Base-by-base conservation (phyloP, 2,329 filamentous ascomycete genomes). In the Epichloe uncinata region DNA sequence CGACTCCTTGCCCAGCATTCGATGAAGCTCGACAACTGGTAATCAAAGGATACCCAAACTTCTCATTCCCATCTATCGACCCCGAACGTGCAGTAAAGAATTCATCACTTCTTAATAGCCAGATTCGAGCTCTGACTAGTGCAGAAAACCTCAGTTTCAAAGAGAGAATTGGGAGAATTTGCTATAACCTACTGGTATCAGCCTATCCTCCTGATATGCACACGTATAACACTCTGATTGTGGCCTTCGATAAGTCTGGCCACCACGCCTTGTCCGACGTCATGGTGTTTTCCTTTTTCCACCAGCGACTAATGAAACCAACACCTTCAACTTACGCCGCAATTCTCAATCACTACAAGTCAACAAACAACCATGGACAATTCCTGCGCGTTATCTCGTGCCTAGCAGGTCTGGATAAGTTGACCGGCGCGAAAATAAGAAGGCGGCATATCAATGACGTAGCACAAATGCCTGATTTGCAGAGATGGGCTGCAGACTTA, bases 201-300 rank as follows among this genome's bases (percentile, higher is more conserved):
- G 63, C 73, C 2, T 69, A 77, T 16, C 76, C 80, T 0, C 84
- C 85, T 0, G 78, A 78, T 53, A 74, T 85, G 37, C 72, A 80
- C 55, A 87, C 82, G 3, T 87, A 82, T 67, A 89, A 89, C 59
- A 73, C 75, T 12, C 71, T 93, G 26, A 74, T 91, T 3, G 63
- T 77, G n/a, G 77, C 78, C n/a, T 80, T 91, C 47, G 72, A 75
- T 48, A 69, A 71, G 34, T 61, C 73, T 5, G 68, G 72, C 26
- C 67, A 73, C 48, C 68, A 73, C 50, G 64, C 68, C 37, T 65
- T 83, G 16, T 72, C 76, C 4, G 69, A 78, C 37, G 58, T 69
- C n/a, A 69, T 83, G 36, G 68, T 79, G 18, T 63, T 75, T 46
- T 73, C 71, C 0, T 75, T 78, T 48, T 63, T 77, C 41, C 55